Evolutionary conservation across 2,329 filamentous ascomycete genomes (phyloP), one percentile per base, ranked within the genome.

Genomic region (Didymella glomerata): DNA sequence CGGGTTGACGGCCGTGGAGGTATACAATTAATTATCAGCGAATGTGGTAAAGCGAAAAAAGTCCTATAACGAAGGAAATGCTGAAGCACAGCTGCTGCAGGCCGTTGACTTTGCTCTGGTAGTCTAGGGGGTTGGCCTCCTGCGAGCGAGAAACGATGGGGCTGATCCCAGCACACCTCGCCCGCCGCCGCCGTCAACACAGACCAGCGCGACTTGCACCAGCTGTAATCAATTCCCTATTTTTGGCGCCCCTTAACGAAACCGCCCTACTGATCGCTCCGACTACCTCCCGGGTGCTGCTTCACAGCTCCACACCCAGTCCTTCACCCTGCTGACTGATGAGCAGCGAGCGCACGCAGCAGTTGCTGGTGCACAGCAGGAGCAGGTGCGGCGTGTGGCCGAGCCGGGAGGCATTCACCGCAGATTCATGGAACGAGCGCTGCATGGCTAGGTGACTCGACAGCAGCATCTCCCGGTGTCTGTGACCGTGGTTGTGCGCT

Each of bases 61-160:
- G 55, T 50, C 48, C 57, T 67, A 48, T 70, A 75, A 75, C 70
- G 71, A 74, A 72, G 63, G 64, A 68, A 62, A 58, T 46, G 48
- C 51, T 34, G 48, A 67, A 60, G 52, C 40, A 56, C 52, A 42
- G 52, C 56, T 54, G 50, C 32, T 54, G 50, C 32, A 59, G 20
- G 61, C 63, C 61, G 64, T 70, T 68, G 62, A 60, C 41, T 40
- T 40, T 27, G 24, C 41, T 44, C 22, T 58, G 57, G 60, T 48
- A 63, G 25, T 40, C 36, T 40, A 64, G 65, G 65, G 67, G 64
- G 68, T 62, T 59, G 64, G 61, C 30, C 59, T 62, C 42, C 63
- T 50, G 52, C 52, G 62, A 20, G 52, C 52, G 62, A 40, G 62
- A 63, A 66, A 60, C 54, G 60, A 63, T 62, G 66, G 59, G 61